Conservation (phyloP, 106 monocot species). For the Apostasia ramifera region DNA sequence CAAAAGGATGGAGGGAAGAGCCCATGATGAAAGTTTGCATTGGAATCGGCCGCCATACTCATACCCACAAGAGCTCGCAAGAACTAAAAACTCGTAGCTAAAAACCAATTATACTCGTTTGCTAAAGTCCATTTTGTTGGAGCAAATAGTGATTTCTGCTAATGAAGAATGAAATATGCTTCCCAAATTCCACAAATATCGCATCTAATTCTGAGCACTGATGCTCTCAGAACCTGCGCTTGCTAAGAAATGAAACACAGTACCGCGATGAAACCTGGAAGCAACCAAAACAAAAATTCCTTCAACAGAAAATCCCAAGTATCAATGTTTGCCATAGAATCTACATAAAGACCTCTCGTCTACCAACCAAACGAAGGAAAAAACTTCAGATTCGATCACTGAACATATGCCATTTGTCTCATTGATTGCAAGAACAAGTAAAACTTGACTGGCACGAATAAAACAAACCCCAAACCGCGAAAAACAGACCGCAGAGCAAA, state of each 20-base stretch:
- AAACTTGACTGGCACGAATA: too few species aligned
- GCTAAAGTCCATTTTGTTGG: too few species aligned
- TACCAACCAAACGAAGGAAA: too few species aligned
- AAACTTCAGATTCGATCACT: too few species aligned
- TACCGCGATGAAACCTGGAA: too few species aligned
- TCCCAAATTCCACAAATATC: not conserved
- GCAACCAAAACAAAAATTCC: too few species aligned
- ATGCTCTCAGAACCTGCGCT: not conserved
- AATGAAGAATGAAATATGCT: not conserved
- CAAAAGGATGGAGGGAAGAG: conserved; percentile 35
- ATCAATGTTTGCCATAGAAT: too few species aligned
- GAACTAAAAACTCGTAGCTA: not conserved
- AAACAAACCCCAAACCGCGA: too few species aligned
- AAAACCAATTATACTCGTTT: not conserved
- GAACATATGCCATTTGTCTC: too few species aligned
- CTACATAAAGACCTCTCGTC: too few species aligned
- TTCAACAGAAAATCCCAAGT: too few species aligned
- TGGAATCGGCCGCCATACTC: conserved; percentile 63
- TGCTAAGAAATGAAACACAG: not conserved
- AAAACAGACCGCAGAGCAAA: not conserved
- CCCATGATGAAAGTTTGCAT: conserved; percentile 51
- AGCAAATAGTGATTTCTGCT: not conserved
- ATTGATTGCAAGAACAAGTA: too few species aligned
- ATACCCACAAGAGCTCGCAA: not conserved
- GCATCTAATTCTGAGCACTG: not conserved